Evolutionary conservation across 148 eudicot genomes (phyloP).

Genomic region (Euryodendron excelsum): DNA sequence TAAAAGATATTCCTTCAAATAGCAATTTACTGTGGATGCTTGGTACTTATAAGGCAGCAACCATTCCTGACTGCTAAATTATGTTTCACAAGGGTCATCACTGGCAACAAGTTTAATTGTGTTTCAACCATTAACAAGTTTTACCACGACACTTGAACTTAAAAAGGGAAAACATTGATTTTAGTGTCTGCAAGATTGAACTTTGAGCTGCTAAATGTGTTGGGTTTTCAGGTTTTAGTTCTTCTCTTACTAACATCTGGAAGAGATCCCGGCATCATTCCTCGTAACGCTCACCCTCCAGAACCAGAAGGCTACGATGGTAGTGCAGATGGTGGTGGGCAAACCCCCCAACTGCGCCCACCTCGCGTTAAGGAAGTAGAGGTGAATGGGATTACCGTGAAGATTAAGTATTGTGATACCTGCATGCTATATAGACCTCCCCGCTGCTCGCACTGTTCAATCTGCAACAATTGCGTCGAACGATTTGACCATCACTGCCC

Average conservation of each 20-base stretch:
- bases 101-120: background rate
- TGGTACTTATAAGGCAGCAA: conserved; percentile 6
- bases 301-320: conserved; percentile 89
- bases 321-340: conserved; percentile 68
- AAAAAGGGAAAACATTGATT: background rate
- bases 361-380: conserved; percentile 95
- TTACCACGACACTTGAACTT: background rate
- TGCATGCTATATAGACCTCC: conserved; percentile 99
- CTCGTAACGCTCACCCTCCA: conserved; percentile 94
- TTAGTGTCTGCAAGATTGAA: background rate
- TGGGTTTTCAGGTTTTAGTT: background rate
- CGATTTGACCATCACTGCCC: conserved; percentile 99
- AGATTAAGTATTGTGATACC: conserved; percentile 95
- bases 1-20: background rate
- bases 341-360: conserved; percentile 84
- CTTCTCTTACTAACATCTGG: conserved; percentile 65
- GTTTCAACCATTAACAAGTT: background rate
- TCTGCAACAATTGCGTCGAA: conserved; percentile 97
- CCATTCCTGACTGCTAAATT: background rate
- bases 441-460: conserved; percentile 98
- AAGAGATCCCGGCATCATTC: conserved; percentile 97
- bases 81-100: too few relatives aligned
- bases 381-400: conserved; percentile 88
- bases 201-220: background rate
- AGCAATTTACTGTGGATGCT: background rate